Conservation (phyloP, 2,329 filamentous ascomycete species). For the Colletotrichum limetticola region DNA sequence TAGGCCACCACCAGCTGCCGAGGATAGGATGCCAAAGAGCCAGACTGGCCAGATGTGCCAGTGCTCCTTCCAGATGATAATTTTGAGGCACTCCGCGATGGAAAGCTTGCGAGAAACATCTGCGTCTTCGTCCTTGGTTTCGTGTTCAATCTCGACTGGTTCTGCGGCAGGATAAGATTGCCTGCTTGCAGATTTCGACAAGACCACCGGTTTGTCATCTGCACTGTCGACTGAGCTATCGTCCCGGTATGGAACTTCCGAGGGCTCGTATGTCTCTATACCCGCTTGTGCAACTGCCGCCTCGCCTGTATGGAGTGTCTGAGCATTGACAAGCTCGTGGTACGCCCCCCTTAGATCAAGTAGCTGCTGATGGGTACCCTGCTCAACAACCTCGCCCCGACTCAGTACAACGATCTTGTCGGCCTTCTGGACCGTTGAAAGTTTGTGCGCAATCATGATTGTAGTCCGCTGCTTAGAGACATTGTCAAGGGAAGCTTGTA, state of each 20-base stretch:
- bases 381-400: conserved; percentile 65
- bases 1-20: neutral
- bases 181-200: neutral
- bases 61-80: neutral
- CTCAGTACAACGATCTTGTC: conserved; percentile 72
- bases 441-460: conserved; percentile 69
- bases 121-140: neutral
- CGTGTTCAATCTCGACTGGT: neutral
- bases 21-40: neutral
- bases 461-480: conserved; percentile 67
- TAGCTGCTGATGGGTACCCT: conserved; percentile 67
- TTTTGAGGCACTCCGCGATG: neutral
- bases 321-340: conserved; percentile 37
- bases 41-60: neutral
- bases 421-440: conserved; percentile 65
- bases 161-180: neutral
- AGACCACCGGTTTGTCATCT: neutral
- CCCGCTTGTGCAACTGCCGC: neutral
- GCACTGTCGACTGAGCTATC: neutral
- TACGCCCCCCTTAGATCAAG: conserved; percentile 43
- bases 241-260: neutral
- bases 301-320: conserved; percentile 7
- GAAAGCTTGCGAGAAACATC: neutral
- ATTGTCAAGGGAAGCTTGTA: conserved; percentile 58
- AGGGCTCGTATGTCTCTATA: neutral